These are phyloP conservation scores for Taphrina flavorubra DNA, from an alignment of 1,139 yeast species.

Conservation along the genomic window DNA sequence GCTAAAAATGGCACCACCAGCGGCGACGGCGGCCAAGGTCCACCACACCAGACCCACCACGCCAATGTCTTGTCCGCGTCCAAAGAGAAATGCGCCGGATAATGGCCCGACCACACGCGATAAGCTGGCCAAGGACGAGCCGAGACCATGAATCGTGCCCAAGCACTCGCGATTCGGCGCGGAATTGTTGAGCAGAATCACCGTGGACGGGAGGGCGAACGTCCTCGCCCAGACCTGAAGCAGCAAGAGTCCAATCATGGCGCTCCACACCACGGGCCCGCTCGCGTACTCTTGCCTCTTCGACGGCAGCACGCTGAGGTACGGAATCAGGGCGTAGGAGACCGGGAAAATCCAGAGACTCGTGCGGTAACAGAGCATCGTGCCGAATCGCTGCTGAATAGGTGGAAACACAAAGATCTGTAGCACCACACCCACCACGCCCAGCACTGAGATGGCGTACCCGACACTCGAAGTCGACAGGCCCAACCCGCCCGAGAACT, in stretches of 20 bases:
- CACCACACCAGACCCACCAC: slow-evolving; percentile 28
- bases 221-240: slow-evolving; percentile 15
- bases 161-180: slow-evolving; percentile 49
- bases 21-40: slow-evolving; percentile 13
- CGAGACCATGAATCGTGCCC: slow-evolving; percentile 52
- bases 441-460: slow-evolving; percentile 24
- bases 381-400: slow-evolving; percentile 23
- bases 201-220: slow-evolving; percentile 49
- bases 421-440: slow-evolving; percentile 17
- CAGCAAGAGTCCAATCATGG: slow-evolving; percentile 17
- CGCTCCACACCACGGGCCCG: slow-evolving; percentile 14
- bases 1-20: slow-evolving; percentile 18
- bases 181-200: slow-evolving; percentile 50
- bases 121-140: slow-evolving; percentile 56
- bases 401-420: slow-evolving; percentile 28
- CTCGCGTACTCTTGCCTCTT: slow-evolving; percentile 4
- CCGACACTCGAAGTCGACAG: slow-evolving; percentile 31
- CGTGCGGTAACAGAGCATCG: slow-evolving; percentile 20
- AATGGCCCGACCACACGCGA: slow-evolving; percentile 66
- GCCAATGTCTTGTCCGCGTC: slow-evolving; percentile 22
- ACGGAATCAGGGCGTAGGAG: slow-evolving; percentile 11
- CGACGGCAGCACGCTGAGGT: slow-evolving; percentile 25
- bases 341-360: slow-evolving; percentile 25
- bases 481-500: slow-evolving; percentile 38
- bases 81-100: slow-evolving; percentile 28